Conservation (phyloP, 2,329 filamentous ascomycete genomes). For the Pyricularia pennisetigena region DNA sequence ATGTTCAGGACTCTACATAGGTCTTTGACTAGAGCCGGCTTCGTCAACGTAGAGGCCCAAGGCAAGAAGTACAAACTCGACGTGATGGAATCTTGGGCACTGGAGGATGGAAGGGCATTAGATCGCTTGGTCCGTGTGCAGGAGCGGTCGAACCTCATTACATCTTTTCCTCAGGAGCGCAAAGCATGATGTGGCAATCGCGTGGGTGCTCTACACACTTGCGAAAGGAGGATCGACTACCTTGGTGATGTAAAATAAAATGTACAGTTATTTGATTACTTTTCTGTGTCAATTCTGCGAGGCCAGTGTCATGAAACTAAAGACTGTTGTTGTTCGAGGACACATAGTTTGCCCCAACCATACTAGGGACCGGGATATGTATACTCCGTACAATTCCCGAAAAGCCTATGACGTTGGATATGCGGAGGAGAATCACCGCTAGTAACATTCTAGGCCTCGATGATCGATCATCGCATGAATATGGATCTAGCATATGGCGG, state of each 20-base stretch:
- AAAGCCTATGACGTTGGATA: background rate
- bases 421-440: background rate
- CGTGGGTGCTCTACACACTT: background rate
- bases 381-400: background rate
- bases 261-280: background rate
- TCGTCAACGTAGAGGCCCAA: constrained; percentile 37
- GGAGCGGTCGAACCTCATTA: background rate
- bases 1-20: constrained; percentile 24
- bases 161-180: background rate
- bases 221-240: background rate
- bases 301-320: background rate
- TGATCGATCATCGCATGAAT: background rate
- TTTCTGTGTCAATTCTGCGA: background rate
- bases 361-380: background rate
- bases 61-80: constrained; percentile 45
- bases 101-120: constrained; percentile 48
- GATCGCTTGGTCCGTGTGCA: constrained; percentile 37
- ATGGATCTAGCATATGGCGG: background rate
- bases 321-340: too few relatives aligned
- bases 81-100: constrained; percentile 43
- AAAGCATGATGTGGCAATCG: background rate
- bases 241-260: background rate
- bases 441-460: background rate
- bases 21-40: constrained; percentile 47
- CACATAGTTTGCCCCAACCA: background rate